Base-by-base conservation (phyloP, 1,284 basidiomycete species). In the Singerocomus rubriflavus region DNA sequence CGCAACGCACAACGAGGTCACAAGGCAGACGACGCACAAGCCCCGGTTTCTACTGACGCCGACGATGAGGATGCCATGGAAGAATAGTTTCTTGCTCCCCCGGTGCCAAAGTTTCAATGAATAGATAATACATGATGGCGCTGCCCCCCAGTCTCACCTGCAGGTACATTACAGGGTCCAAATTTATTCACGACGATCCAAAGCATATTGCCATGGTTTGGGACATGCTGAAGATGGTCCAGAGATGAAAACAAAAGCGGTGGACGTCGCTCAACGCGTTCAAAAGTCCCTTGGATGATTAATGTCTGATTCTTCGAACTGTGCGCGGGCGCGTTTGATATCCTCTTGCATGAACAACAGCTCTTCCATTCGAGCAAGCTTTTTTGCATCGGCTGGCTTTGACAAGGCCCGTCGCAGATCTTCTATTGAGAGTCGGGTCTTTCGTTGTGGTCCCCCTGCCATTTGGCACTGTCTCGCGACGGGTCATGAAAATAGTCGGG, bases 331-430 rank as follows among this genome's bases (percentile, higher is more conserved):
- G n/a, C 89, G 82, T 63, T 91, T 90, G 71, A 93, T 93, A 58
- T 92, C 91, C 66, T 93, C 90, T 64, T 93, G 89, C 85, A 93
- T 91, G 74, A 92, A 91, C 29, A 93, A 66, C 33, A 94, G 72
- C 66, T 94, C 91, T 66, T 94, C 91, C 81, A 93, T 85, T 54
- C 91, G 77, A 26, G 90, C 89, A 31, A 94, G 79, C 64, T 93
- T 93, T 70, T 91, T 92, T 30, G 86, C 82, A 60, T 93, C 89
- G 14, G 87, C 86, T 2, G 86, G 84, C 44, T 83, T 75, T 25
- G 87, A 87, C 30, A 94, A 70, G 6, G 80, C 85, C 50, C 85
- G 79, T 16, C 90, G 80, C 39, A 94, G 72, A 61, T 93, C 90
- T 62, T 93, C 91, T 47, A 91, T 82, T 2, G 88, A 84, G 46